phyloP scores from a whole-genome alignment of 78 protist species.

The Anaeramoeba ignava region DNA sequence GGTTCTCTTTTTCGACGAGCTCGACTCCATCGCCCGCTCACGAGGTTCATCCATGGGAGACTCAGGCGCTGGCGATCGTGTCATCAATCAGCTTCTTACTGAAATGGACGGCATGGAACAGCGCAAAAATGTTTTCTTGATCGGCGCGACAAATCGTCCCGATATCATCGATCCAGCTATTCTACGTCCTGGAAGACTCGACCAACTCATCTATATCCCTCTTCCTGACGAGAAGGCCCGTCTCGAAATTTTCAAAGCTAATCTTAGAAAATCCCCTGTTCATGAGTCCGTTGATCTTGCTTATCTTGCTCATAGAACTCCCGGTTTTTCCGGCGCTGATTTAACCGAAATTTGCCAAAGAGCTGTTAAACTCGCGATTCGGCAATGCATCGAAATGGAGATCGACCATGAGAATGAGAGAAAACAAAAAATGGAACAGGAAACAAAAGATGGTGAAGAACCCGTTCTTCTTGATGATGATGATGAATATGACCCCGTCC shows the following conservation, averaged over 20 bases:
- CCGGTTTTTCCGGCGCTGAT: conserved; percentile 99
- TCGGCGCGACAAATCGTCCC: conserved; percentile 19
- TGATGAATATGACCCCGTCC: conserved; percentile 75
- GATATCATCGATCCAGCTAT: conserved; percentile 96
- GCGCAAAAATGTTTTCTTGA: conserved; percentile 72
- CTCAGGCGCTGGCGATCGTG: conserved; percentile 99
- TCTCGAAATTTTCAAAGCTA: conserved; percentile 70
- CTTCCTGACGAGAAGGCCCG: conserved; percentile 94
- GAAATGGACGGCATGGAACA: conserved; percentile 99
- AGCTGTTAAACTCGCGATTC: conserved; percentile 90
- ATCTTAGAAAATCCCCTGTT: conserved; percentile 79
- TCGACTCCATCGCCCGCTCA: conserved; percentile 93
- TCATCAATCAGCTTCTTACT: conserved; percentile 97
- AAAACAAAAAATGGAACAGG: too few species aligned
- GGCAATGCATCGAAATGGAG: conserved; percentile 78
- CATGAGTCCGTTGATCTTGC: conserved; percentile 76
- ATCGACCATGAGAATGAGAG: conserved; percentile 45
- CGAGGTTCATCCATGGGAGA: conserved; percentile 92
- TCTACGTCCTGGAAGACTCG: conserved; percentile 97
- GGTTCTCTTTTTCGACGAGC: conserved; percentile 99
- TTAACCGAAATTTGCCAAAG: conserved; percentile 95
- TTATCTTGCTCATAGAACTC: conserved; percentile 69
- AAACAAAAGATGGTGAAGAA: conserved; percentile 25
- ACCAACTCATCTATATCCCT: conserved; percentile 98
- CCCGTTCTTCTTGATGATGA: conserved; percentile 45